Conservation (phyloP, 176 grass and related monocot genomes). For the Juncus inflexus region DNA sequence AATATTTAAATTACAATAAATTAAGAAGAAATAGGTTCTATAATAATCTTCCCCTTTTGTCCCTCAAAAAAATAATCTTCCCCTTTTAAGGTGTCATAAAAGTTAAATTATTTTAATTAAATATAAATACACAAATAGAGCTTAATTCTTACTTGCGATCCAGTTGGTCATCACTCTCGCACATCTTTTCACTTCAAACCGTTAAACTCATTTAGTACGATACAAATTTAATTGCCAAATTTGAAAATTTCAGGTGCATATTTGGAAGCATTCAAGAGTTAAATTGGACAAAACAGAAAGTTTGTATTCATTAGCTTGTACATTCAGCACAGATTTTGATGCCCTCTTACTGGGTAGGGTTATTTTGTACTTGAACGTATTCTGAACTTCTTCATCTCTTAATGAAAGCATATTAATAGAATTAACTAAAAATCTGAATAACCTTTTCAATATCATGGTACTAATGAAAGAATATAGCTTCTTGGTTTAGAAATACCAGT, state of each 20-base stretch:
- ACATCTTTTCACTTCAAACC: constrained; percentile 62
- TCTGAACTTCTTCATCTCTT: constrained; percentile 51
- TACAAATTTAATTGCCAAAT: constrained; percentile 50
- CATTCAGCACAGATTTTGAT: constrained; percentile 49
- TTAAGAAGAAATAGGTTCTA: too few species aligned
- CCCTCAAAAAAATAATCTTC: too few species aligned
- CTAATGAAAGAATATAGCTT: constrained; percentile 59
- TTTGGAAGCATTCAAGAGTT: constrained; percentile 36
- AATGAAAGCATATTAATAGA: constrained; percentile 50
- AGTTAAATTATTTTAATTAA: too few species aligned
- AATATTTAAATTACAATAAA: too few species aligned
- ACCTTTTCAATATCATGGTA: constrained; percentile 48
- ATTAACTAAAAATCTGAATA: constrained; percentile 64
- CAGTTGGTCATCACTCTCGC: too few species aligned
- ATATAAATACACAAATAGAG: too few species aligned
- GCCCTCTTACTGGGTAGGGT: constrained; percentile 54
- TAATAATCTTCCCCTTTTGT: too few species aligned
- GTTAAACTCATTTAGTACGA: constrained; percentile 54
- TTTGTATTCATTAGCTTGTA: constrained; percentile 35
- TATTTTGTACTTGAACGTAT: constrained; percentile 67
- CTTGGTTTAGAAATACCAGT: constrained; percentile 72
- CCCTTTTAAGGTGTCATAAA: too few species aligned
- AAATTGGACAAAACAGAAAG: constrained; percentile 25
- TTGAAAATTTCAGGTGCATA: constrained; percentile 52
- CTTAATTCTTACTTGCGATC: too few species aligned